Percentiles rank a stretch among this genome's conserved stretches.
Conservation (phyloP, 495 filamentous ascomycete genomes). For the Tetracladium setigerum region DNA sequence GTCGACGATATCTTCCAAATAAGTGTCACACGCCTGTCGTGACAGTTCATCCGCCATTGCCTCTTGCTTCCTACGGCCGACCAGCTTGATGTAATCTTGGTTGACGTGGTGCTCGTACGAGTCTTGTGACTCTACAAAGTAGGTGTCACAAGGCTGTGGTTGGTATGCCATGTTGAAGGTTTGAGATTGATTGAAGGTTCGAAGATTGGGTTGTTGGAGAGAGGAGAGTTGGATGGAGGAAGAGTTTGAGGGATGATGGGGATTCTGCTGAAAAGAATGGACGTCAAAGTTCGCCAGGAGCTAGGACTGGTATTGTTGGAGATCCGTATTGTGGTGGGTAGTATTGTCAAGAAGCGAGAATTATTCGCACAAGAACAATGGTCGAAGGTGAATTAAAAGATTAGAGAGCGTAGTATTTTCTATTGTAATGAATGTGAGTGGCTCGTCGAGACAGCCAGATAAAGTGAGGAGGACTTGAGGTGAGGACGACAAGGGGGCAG, state of each 20-base stretch:
- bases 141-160: conserved; percentile 62
- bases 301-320: conserved; percentile 20
- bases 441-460: conserved; percentile 14
- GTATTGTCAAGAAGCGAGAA: conserved; percentile 5
- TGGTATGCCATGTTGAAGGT: conserved; percentile 67
- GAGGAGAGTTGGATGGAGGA: neutral
- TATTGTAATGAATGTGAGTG: conserved; percentile 21
- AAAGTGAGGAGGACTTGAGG: conserved; percentile 3
- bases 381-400: conserved; percentile 15
- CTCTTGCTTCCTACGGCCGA: conserved; percentile 70
- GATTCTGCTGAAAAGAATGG: conserved; percentile 17
- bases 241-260: conserved; percentile 2
- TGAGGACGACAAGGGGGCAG: conserved; percentile 7
- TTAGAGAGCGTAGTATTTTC: conserved; percentile 21
- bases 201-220: conserved; percentile 1
- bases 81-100: conserved; percentile 65
- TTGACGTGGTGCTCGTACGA: conserved; percentile 39
- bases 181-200: conserved; percentile 11
- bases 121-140: conserved; percentile 82
- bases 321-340: conserved; percentile 12
- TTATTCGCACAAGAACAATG: conserved; percentile 4
- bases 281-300: conserved; percentile 27
- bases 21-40: conserved; percentile 71
- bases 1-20: conserved; percentile 83
- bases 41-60: conserved; percentile 84